A percentile compares a stretch with the other conserved stretches of the same genome.
Conservation (phyloP, 306 rosid species). For the Betula pendula region DNA sequence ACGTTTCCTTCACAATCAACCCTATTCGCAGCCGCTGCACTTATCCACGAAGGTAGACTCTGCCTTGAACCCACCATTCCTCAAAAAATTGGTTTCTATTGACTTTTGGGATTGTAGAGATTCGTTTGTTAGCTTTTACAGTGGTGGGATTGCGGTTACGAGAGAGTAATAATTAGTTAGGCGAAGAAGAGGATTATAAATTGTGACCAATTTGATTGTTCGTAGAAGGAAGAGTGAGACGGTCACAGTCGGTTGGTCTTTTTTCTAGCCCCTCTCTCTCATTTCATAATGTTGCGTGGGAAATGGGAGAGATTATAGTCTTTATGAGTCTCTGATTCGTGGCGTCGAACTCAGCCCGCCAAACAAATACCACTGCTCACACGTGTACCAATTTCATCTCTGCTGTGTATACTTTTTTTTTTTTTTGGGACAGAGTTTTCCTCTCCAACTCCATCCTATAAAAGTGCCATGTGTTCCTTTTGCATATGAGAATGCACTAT, state of each 20-base stretch:
- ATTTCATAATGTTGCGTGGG: conserved; percentile 18
- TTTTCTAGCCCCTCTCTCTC: no score
- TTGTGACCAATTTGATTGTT: background rate
- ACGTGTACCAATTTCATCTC: no score
- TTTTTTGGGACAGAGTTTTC: no score
- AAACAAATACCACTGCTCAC: no score
- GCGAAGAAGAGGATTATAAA: background rate
- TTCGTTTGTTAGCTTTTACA: background rate
- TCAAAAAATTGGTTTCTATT: background rate
- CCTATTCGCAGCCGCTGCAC: conserved; percentile 37
- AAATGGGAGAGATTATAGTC: background rate
- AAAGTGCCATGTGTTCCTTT: no score
- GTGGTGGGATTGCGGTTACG: background rate
- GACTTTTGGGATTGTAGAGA: background rate
- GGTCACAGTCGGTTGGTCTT: no score
- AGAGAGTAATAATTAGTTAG: background rate
- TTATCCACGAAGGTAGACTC: conserved; percentile 46
- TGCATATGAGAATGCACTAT: no score
- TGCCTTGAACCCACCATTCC: conserved; percentile 47
- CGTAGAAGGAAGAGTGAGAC: background rate
- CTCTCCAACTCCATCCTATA: no score
- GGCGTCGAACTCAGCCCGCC: no score
- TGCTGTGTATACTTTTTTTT: no score
- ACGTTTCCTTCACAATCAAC: conserved; percentile 45
- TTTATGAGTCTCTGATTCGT: no score